Percentiles rank a stretch among this genome's conserved stretches.
Conservation (phyloP, 2,329 filamentous ascomycete genomes). For the Aspergillus pseudonomiae region DNA sequence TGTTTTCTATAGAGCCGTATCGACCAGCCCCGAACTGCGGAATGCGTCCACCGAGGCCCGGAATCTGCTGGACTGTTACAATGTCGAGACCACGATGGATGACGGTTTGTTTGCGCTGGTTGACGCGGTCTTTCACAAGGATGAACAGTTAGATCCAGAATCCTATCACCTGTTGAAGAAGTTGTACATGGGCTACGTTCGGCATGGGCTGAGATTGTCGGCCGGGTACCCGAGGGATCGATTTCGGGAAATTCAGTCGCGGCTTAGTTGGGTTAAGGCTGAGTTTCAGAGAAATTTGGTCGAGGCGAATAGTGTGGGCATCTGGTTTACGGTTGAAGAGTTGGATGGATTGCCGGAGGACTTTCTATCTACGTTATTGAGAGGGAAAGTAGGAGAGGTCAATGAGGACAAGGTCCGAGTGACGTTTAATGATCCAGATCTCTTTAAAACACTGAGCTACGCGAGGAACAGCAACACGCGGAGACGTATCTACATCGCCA, state of each 20-base stretch:
- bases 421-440: not conserved
- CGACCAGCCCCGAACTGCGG: not conserved
- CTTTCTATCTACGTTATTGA: not conserved
- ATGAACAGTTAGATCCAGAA: not conserved
- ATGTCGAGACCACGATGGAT: not conserved
- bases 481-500: not conserved
- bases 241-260: not conserved
- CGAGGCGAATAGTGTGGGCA: not conserved
- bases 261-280: not conserved
- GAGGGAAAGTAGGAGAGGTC: accelerated
- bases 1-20: not conserved
- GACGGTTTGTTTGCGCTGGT: not conserved
- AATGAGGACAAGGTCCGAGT: not conserved
- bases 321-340: not conserved
- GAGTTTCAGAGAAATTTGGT: not conserved
- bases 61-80: not conserved
- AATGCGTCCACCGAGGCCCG: not conserved
- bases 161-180: not conserved
- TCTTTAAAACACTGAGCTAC: not conserved
- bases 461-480: not conserved
- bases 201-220: not conserved
- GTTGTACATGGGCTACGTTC: not conserved
- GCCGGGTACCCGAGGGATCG: not conserved
- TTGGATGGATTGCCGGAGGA: not conserved
- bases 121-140: not conserved